These are phyloP conservation scores for Cryptosporidium viatorum DNA, from an alignment of 169 alveolate genomes.

Conservation along the genomic window DNA sequence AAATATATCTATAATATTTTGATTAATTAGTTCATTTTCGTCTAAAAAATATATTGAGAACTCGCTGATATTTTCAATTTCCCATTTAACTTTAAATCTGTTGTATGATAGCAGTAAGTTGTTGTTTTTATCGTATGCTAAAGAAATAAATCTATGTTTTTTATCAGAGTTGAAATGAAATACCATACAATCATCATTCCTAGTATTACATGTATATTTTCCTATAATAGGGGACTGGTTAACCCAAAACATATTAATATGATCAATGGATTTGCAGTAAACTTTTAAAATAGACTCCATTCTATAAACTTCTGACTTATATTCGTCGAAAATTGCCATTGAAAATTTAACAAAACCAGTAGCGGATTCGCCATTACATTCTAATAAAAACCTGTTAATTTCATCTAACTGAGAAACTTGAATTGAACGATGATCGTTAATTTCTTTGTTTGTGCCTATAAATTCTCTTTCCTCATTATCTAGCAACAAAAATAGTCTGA, in stretches of 20 bases:
- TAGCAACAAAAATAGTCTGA: background rate
- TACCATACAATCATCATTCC: constrained; percentile 25
- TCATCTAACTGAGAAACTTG: constrained; percentile 17
- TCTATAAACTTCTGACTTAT: constrained; percentile 12
- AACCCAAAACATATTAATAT: constrained; percentile 57
- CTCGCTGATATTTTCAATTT: background rate
- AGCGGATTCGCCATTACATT: constrained; percentile 21
- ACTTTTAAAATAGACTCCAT: constrained; percentile 1
- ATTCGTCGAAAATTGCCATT: background rate
- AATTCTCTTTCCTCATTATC: background rate
- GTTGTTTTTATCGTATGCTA: constrained; percentile 20
- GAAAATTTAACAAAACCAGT: constrained; percentile 2
- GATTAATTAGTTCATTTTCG: background rate
- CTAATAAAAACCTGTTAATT: background rate
- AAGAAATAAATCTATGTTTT: constrained; percentile 44
- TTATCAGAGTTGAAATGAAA: constrained; percentile 32
- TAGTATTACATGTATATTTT: constrained; percentile 38
- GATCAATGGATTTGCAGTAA: constrained; percentile 1
- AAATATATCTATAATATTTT: background rate
- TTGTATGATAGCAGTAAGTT: constrained; percentile 28
- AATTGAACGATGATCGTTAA: background rate
- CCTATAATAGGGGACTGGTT: constrained; percentile 6
- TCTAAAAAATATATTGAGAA: background rate
- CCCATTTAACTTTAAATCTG: constrained; percentile 7
- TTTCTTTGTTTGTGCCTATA: background rate